phyloP scores from a whole-genome alignment of 2,329 filamentous ascomycete genomes.

The Aureobasidium sp. region DNA sequence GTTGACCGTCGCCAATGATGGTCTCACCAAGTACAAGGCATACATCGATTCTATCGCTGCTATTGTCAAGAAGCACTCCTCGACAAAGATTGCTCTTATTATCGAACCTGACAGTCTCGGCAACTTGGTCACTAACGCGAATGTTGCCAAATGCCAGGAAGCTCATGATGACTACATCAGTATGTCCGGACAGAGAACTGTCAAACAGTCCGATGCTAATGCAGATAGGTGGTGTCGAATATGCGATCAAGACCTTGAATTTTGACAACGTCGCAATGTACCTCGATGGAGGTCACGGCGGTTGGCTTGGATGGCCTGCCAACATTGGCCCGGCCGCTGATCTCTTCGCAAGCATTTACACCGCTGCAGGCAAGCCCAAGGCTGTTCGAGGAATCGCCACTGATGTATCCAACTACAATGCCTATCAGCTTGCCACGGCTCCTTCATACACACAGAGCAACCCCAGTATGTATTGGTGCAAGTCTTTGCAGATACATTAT shows the following conservation, averaged over 20 bases:
- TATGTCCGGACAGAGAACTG: not conserved
- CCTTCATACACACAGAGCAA: conserved; percentile 37
- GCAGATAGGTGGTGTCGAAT: conserved; percentile 35
- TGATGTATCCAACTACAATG: conserved; percentile 54
- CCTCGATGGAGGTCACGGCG: conserved; percentile 54
- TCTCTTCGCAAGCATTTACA: conserved; percentile 41
- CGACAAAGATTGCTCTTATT: conserved; percentile 42
- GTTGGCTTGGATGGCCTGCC: conserved; percentile 56
- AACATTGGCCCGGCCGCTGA: conserved; percentile 45
- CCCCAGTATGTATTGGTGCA: conserved; percentile 20
- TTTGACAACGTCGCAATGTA: conserved; percentile 56
- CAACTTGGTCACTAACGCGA: conserved; percentile 54
- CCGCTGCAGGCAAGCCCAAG: conserved; percentile 37
- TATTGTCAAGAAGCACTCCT: conserved; percentile 46
- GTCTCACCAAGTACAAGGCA: conserved; percentile 41
- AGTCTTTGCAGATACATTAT: not conserved
- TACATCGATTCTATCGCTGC: conserved; percentile 36
- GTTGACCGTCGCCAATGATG: conserved; percentile 45
- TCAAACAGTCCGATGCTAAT: not conserved
- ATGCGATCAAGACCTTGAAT: conserved; percentile 49
- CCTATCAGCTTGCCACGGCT: conserved; percentile 38
- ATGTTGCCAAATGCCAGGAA: conserved; percentile 45
- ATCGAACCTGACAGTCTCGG: conserved; percentile 55
- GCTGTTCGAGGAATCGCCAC: conserved; percentile 46
- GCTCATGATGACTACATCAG: conserved; percentile 48